Evolutionary conservation across 495 filamentous ascomycete species (phyloP).

Genomic region (Penicillium canariense): DNA sequence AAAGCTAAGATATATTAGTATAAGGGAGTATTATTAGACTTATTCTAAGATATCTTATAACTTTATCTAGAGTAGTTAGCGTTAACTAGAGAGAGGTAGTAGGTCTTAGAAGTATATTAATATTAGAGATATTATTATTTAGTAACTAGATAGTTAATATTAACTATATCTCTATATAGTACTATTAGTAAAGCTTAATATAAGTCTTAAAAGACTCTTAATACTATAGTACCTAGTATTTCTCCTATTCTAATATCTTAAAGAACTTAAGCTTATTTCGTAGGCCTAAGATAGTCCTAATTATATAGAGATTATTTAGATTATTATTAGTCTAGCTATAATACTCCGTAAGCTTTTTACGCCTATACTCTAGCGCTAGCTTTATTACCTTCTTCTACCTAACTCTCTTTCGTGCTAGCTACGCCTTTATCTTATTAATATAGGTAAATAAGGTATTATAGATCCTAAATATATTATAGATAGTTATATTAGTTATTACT

Average conservation of each 20-base stretch:
- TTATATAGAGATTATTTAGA: constrained; percentile 12
- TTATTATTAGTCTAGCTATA: constrained; percentile 15
- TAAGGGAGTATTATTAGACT: not conserved
- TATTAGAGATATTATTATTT: too few species aligned
- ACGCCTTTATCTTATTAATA: not conserved
- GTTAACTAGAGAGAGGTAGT: too few species aligned
- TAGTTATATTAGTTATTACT: constrained; percentile 16
- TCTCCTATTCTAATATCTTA: constrained; percentile 10
- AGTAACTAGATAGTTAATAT: too few species aligned
- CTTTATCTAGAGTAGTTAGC: constrained; percentile 1
- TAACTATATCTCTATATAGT: not conserved
- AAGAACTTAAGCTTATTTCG: constrained; percentile 26
- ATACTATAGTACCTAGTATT: not conserved
- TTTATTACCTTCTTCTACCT: constrained; percentile 16
- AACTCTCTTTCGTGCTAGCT: constrained; percentile 7
- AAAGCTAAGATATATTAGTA: not conserved
- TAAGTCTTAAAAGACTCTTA: constrained; percentile 1
- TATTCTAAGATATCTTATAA: constrained; percentile 10
- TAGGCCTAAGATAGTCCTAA: constrained; percentile 20
- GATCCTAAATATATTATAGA: constrained; percentile 15
- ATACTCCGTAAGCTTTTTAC: constrained; percentile 16
- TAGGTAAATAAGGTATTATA: constrained; percentile 19
- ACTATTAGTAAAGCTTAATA: not conserved
- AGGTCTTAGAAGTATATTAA: not conserved
- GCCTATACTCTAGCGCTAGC: not conserved